phyloP scores from a whole-genome alignment of 2,329 filamentous ascomycete genomes.

The Rhexocercosporidium sp. region DNA sequence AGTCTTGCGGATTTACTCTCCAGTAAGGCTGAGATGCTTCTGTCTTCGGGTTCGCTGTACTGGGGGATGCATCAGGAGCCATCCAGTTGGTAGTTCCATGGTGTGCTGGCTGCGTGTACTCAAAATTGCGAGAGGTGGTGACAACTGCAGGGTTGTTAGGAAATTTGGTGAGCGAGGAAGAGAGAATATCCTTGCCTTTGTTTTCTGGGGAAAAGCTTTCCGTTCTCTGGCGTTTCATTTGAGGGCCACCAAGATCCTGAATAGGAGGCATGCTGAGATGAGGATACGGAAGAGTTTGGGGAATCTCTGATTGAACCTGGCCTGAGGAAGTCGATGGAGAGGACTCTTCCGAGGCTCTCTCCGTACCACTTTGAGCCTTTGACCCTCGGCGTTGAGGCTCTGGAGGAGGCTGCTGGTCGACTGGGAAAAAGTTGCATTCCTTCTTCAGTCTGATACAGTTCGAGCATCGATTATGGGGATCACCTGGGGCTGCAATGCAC shows the following conservation, averaged over 20 bases:
- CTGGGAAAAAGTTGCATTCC: constrained; percentile 89
- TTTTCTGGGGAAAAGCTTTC: constrained; percentile 43
- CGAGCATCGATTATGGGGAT: constrained; percentile 77
- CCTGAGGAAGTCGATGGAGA: constrained; percentile 53
- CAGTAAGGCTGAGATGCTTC: constrained; percentile 52
- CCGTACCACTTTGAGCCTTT: constrained; percentile 44
- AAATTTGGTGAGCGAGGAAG: constrained; percentile 15
- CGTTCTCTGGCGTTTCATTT: constrained; percentile 47
- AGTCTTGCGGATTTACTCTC: constrained; percentile 56
- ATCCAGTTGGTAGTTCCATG: constrained; percentile 39
- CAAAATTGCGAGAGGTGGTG: constrained; percentile 39
- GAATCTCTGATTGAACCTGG: constrained; percentile 48
- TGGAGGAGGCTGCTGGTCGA: constrained; percentile 72
- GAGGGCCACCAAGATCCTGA: constrained; percentile 50
- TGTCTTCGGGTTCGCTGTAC: constrained; percentile 45
- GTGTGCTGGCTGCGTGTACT: constrained; percentile 31
- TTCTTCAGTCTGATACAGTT: constrained; percentile 96
- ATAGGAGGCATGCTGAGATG: constrained; percentile 52
- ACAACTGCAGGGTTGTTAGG: constrained; percentile 35
- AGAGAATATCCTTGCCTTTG: constrained; percentile 36
- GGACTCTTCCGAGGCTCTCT: constrained; percentile 51
- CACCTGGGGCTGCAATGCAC: constrained; percentile 78
- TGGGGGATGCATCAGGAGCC: constrained; percentile 38
- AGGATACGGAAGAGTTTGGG: constrained; percentile 48
- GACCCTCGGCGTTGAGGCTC: constrained; percentile 48